Conservation (phyloP, 177 flowering plant genomes). For the Viscum album region DNA sequence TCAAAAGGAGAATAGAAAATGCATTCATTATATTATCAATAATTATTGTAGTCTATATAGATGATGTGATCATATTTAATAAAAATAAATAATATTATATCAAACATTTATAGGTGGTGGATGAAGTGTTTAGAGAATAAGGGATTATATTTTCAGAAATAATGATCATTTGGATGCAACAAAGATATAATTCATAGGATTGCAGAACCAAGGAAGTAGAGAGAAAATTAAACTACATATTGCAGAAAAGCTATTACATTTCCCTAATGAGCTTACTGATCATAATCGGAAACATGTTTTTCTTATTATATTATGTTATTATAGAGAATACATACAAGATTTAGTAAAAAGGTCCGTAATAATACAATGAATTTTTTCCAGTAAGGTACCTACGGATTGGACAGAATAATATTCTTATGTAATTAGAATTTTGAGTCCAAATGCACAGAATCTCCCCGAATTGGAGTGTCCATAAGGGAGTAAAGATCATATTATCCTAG, state of each 20-base stretch:
- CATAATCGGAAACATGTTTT: neutral
- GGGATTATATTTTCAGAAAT: neutral
- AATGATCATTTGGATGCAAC: no score
- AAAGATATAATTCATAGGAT: no score
- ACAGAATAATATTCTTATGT: neutral
- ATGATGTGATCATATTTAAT: neutral
- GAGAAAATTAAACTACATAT: no score
- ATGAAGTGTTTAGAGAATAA: neutral
- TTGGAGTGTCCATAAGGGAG: neutral
- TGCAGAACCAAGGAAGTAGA: no score
- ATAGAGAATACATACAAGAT: neutral
- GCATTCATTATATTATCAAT: neutral
- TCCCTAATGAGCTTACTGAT: neutral
- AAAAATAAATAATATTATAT: no score
- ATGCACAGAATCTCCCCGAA: neutral
- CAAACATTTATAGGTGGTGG: no score
- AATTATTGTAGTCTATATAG: neutral
- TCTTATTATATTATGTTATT: neutral
- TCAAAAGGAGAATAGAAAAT: neutral
- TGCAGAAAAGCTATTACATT: no score
- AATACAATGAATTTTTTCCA: neutral
- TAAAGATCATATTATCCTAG: neutral
- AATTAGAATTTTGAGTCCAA: neutral
- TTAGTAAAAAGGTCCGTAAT: no score
- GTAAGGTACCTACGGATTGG: neutral